phyloP scores from a whole-genome alignment of 208 protist species.

The Crithidia thermophila region DNA sequence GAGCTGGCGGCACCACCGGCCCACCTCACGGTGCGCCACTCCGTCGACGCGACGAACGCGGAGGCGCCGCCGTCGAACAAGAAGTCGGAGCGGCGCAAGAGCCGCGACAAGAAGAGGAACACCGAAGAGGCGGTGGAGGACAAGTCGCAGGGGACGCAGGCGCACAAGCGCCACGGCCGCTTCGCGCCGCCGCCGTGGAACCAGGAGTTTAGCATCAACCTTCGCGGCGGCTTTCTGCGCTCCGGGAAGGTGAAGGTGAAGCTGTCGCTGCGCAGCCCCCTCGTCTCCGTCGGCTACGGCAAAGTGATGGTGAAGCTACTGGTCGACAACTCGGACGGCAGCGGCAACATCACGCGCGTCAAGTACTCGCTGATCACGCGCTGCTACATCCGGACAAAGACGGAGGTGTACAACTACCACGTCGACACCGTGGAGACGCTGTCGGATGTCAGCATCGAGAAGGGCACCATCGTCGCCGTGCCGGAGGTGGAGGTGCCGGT shows the following conservation, averaged over 20 bases:
- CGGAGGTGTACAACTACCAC: conserved; percentile 38
- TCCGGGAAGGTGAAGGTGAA: conserved; percentile 33
- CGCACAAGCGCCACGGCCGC: conserved; percentile 5
- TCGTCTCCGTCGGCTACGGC: conserved; percentile 36
- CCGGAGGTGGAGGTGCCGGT: conserved; percentile 39
- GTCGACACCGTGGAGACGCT: conserved; percentile 17
- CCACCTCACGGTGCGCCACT: conserved; percentile 10
- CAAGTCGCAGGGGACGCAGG: conserved; percentile 5
- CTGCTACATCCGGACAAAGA: conserved; percentile 38
- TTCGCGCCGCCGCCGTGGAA: conserved; percentile 23
- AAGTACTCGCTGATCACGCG: conserved; percentile 56
- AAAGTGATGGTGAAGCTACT: conserved; percentile 31
- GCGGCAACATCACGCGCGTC: conserved; percentile 44
- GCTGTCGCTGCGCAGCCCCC: conserved; percentile 55
- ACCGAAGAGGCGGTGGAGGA: conserved; percentile 2
- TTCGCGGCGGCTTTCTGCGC: conserved; percentile 39
- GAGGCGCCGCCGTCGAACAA: not conserved
- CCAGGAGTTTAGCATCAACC: conserved; percentile 38
- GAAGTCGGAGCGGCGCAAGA: conserved; percentile 3
- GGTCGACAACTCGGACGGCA: conserved; percentile 67
- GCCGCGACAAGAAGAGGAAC: not conserved
- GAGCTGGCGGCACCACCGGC: not conserved
- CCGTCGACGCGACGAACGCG: not conserved
- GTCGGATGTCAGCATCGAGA: conserved; percentile 31
- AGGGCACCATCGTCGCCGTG: conserved; percentile 39